Evolutionary conservation across 73 alveolate species (phyloP), one percentile per base, ranked within the genome.

Genomic region (Paramecium sonneborni): DNA sequence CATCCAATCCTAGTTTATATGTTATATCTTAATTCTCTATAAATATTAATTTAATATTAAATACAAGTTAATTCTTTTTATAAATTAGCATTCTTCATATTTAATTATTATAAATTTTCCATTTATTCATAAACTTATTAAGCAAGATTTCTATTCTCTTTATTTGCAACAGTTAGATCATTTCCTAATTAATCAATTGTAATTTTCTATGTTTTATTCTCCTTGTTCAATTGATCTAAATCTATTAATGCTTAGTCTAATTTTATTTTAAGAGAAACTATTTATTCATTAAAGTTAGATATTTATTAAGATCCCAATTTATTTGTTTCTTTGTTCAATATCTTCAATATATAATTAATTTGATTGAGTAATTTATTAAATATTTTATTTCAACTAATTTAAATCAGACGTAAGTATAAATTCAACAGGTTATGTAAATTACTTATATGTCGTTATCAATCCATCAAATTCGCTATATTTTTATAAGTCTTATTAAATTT

Each of bases 311-410:
- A 9, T 11, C 6, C 24, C 39, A 26, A 72, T 72, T 35, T 72
- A 15, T 35, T 34, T 28, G 3, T 72, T 38, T 72, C 57, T 72
- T 6, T 37, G 7, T 14, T 72, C 57, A 34, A 72, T 72, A 35
- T 72, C 86, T 72, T 72, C 86, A 15, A 72, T n/a, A 14, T 35
- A 35, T 72, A 72, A 72, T 15, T 72, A 9, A 34, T 72, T 72
- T 34, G 86, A 72, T 72, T 72, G 14, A 3, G 55, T 72, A 34
- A 72, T 20, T 72, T 72, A 14, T 34, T 72, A 15, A 5, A 72
- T 35, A 72, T 72, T 72, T 38, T 72, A 30, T 37, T 72, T 72
- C 5, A 72, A 38, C 32, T 32, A 12, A 15, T n/a, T 35, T 18
- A 72, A 18, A 28, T 72, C 86, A 12, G 86, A 72, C 11, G 57